phyloP scores from a whole-genome alignment of 2,329 filamentous ascomycete species.

The Aureobasidium subglaciale region DNA sequence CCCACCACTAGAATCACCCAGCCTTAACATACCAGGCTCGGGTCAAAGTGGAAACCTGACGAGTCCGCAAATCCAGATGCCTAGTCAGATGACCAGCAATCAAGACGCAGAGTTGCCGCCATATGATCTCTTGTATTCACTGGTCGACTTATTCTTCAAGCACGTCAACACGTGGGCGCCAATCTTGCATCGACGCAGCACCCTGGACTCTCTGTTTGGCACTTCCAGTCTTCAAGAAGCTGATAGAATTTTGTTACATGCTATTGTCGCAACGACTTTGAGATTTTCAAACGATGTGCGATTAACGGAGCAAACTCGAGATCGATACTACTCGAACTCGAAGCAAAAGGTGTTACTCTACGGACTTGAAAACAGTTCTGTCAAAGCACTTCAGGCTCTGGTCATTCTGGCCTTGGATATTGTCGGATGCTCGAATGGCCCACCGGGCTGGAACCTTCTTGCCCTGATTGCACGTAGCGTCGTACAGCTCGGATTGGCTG shows the following conservation, averaged over 20 bases:
- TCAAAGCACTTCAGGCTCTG: constrained; percentile 78
- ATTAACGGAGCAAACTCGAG: constrained; percentile 64
- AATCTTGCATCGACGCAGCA: constrained; percentile 78
- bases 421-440: constrained; percentile 79
- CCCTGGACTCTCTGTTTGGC: constrained; percentile 74
- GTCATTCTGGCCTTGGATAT: constrained; percentile 82
- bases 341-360: constrained; percentile 84
- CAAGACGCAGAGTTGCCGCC: constrained; percentile 48
- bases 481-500: constrained; percentile 77
- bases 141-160: constrained; percentile 57
- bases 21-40: constrained; percentile 47
- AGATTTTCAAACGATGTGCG: constrained; percentile 73
- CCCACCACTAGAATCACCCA: constrained; percentile 51
- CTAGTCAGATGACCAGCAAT: constrained; percentile 23
- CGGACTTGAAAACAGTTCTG: constrained; percentile 81
- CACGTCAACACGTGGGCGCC: constrained; percentile 68
- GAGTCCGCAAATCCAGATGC: constrained; percentile 12
- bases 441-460: constrained; percentile 86
- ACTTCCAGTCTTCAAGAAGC: constrained; percentile 68
- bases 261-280: constrained; percentile 81
- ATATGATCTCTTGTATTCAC: constrained; percentile 52
- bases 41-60: constrained; percentile 17
- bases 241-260: constrained; percentile 75
- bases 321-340: constrained; percentile 69
- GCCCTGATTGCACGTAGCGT: constrained; percentile 83